phyloP scores from a whole-genome alignment of 495 filamentous ascomycete species.

The Evernia prunastri region DNA sequence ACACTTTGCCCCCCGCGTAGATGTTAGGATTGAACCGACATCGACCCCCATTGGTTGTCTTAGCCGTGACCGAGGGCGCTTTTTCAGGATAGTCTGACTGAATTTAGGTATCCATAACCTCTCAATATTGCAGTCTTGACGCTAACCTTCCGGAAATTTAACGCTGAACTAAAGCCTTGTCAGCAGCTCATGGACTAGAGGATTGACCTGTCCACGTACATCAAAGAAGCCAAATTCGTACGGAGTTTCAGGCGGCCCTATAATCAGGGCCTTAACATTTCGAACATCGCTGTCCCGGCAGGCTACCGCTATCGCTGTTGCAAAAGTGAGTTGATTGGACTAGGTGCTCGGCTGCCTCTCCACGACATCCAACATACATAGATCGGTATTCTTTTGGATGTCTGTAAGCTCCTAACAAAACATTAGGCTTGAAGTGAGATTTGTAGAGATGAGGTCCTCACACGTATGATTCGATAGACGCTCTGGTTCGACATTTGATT shows the following conservation, averaged over 20 bases:
- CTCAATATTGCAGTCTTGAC: slow-evolving; percentile 1
- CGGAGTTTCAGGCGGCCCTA: slow-evolving; percentile 89
- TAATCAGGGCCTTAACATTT: slow-evolving; percentile 78
- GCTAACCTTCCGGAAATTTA: slow-evolving; percentile 33
- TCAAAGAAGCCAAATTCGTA: slow-evolving; percentile 98
- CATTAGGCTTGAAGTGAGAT: slow-evolving; percentile 26
- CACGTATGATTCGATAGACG: slow-evolving; percentile 78
- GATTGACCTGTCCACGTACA: slow-evolving; percentile 38
- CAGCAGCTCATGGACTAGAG: slow-evolving; percentile 5
- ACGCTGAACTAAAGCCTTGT: slow-evolving; percentile 32
- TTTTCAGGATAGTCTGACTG: slow-evolving; percentile 76
- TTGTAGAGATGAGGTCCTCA: slow-evolving; percentile 37
- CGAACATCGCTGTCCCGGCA: slow-evolving; percentile 83
- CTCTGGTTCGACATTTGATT: slow-evolving; percentile 72
- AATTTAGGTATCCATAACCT: slow-evolving; percentile 19
- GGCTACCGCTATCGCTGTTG: slow-evolving; percentile 71
- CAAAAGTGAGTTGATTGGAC: slow-evolving; percentile 14
- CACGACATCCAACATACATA: slow-evolving; percentile 52
- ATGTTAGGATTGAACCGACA: slow-evolving; percentile 97
- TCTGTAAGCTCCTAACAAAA: slow-evolving; percentile 67
- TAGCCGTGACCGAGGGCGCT: slow-evolving; percentile 64
- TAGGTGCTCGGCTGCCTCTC: background rate
- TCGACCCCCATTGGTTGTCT: slow-evolving; percentile 80
- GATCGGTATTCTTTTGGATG: slow-evolving; percentile 65
- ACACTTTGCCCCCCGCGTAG: slow-evolving; percentile 85